phyloP scores from a whole-genome alignment of 2,329 filamentous ascomycete species.

The Orbilia blumenaviensis region DNA sequence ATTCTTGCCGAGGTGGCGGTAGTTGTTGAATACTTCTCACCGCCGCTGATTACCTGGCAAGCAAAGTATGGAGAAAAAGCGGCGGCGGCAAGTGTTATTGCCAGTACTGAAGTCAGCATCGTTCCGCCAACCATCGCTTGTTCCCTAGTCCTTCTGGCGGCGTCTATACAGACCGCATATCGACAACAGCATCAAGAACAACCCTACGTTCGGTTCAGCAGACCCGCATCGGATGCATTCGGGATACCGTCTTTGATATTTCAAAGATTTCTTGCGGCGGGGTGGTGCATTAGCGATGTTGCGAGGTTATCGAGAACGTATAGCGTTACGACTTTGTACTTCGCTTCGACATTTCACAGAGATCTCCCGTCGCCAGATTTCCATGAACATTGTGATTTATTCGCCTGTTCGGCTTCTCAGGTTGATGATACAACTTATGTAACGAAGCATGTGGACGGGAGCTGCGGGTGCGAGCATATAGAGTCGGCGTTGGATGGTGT shows the following conservation, averaged over 20 bases:
- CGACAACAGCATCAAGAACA: conserved; percentile 10
- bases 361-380: conserved; percentile 21
- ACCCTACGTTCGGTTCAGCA: conserved; percentile 41
- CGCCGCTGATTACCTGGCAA: conserved; percentile 28
- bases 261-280: conserved; percentile 28
- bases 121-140: conserved; percentile 25
- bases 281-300: conserved; percentile 43
- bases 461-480: conserved; percentile 48
- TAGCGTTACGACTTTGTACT: conserved; percentile 31
- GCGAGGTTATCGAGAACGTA: conserved; percentile 31
- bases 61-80: conserved; percentile 16
- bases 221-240: conserved; percentile 25
- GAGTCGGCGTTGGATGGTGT: conserved; percentile 36
- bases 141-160: conserved; percentile 21
- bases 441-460: conserved; percentile 42
- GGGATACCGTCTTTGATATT: conserved; percentile 31
- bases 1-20: conserved; percentile 14
- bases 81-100: neutral
- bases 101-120: neutral
- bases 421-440: conserved; percentile 49
- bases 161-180: conserved; percentile 19
- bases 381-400: conserved; percentile 30
- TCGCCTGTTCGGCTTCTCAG: conserved; percentile 45
- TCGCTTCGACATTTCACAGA: conserved; percentile 26
- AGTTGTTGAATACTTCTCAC: conserved; percentile 32